Evolutionary conservation across 2,329 filamentous ascomycete species (phyloP), one percentile per base, ranked within the genome.

Genomic region (Cladophialophora exuberans): DNA sequence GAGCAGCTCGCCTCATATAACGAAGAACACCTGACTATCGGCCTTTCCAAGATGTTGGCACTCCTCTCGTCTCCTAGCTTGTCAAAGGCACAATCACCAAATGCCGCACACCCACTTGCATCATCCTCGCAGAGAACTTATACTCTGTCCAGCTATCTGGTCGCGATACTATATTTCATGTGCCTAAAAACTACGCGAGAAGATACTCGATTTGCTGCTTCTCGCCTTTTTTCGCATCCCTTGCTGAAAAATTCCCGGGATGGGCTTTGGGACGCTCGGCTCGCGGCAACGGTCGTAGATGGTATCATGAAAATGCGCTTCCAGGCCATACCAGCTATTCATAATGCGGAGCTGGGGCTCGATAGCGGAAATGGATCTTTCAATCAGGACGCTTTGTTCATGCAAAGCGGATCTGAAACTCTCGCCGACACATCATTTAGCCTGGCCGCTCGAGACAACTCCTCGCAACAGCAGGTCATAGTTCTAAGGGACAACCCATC

Each of bases 211-310:
- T 20, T 54, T 18, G 43, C 22, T 3, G 57, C 62, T 2, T 52
- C 63, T 0, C 43, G 45, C 1, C 48, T 67, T 1, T 52, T 66
- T 42, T 56, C 54, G 11, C 46, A 60, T 15, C 48, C 61, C 3
- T 31, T 22, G 4, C 28, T 64, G 17, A 18, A 22, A 3, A 38
- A 63, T 4, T 28, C 54, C 3, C 57, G 61, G 10, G 65, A 66
- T 30, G 63, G 64, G 2, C 54, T 66, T 1, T 67, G 65, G 64
- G 61, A 66, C 35, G 49, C 63, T 11, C 36, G 43, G 1, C 59
- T 52, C 17, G 63, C 59, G 3, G 49, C 44, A 15, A 28, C 49
- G 10, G 47, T 65, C 10, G 35, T 66, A 11, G 46, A 55, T 55
- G 48, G 42, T 18, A 20, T 56, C 7, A 22, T 46, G 3, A 51